Base-by-base conservation (phyloP, 176 grass and related monocot species). In the Carex parvula region DNA sequence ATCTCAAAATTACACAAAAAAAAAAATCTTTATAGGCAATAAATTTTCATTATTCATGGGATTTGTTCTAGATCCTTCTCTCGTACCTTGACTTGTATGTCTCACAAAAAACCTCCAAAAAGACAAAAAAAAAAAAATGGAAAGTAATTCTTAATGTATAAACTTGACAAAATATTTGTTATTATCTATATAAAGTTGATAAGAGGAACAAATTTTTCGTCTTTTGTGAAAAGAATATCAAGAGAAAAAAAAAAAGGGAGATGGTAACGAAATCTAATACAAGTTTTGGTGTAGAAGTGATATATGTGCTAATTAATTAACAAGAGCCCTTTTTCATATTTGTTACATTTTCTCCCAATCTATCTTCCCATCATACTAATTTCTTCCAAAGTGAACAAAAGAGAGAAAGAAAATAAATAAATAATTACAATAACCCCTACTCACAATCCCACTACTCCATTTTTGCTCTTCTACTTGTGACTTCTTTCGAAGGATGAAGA, bases 141-240 rank as follows among this genome's bases (percentile, higher is more conserved):
- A 14, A 32, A 6, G 5, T 5, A 39, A 33, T 33, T 39, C 3
- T 39, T 39, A 39, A 39, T 39, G 0, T 39, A 39, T 39, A 5
- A 39, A 39, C 37, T 39, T 39, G 37, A 4, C 37, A 0, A 39
- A 39, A 39, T 39, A 39, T 39, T 39, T 39, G 0, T 39, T 39
- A 39, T 39, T 29, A 35, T 35, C 29, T 29, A 46, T 10, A 46
- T 46, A 46, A 46, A 46, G 44, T 61, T 61, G 21, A 9, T 3
- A 61, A 22, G 60, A 46, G 44, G 8, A 61, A 22, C 83, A 46
- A 46, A 76, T 79, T 84, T 9, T 2, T 6, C 24, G 2, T 6
- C 24, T 62, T 32, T 58, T 71, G 18, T 41, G 71, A 80, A 84
- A 83, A 24, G 0, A 86, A 74, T 4, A 66, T 60, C 33, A 68